Evolutionary conservation across 208 protist genomes (phyloP), one percentile per base, ranked within the genome.

Genomic region (Crithidia mellificae): DNA sequence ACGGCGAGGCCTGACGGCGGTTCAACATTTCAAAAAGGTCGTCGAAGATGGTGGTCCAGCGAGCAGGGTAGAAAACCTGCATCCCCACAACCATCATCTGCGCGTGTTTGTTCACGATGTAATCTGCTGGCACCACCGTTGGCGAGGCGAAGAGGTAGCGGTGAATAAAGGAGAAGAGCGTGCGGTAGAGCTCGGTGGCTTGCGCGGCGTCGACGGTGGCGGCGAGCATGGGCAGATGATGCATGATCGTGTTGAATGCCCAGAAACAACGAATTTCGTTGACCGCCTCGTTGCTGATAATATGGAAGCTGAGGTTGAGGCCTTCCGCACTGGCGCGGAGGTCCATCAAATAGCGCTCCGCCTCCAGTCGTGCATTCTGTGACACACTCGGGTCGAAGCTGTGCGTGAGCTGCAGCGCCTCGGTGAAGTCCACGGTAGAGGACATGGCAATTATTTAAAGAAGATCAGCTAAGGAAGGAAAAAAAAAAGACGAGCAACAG

Each of bases 61-160:
- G 80, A 12, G 63, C 62, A 7, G 86, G 86, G 73, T 86, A 91
- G 62, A 94, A 92, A 30, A 63, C 46, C 58, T 90, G 84, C 41
- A 92, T 52, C 1, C 84, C 84, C 17, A 64, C 77, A 32, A 90
- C 84, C 81, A 94, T 88, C 67, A 90, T 62, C 68, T 94, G 89
- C 4, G 89, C 89, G 59, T 94, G 89, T 55, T 94, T 94, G 77
- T 94, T 92, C 25, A 90, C 49, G 9, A 94, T 44, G 47, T 83
- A 92, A 51, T 94, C 85, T 3, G 77, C 71, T 2, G 73, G 64
- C 12, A 25, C 56, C 38, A 54, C 46, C 11, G 63, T 63, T 7
- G 52, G 46, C 27, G 69, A 58, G 19, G 63, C 63, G 34, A 77
- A 63, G 52, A 68, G 69, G 63, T 84, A 85, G 34, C 84, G 82